Evolutionary conservation across 2,329 filamentous ascomycete species (phyloP), one percentile per base, ranked within the genome.

Genomic region (Talaromyces sp.): DNA sequence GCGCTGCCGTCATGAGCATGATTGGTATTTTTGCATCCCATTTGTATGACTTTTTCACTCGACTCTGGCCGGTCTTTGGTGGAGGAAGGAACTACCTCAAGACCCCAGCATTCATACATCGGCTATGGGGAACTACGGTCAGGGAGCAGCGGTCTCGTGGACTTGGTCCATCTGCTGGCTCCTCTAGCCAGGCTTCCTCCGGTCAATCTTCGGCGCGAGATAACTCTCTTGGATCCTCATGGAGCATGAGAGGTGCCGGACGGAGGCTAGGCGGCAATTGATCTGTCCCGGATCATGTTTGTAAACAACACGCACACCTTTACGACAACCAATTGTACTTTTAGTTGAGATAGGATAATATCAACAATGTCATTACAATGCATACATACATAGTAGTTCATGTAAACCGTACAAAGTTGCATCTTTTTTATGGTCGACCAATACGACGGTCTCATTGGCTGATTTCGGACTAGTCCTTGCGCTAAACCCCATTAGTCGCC

Each of bases 21-120:
- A 91, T 87, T 39, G 95, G 95, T n/a, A 83, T 99, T 11, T 69
- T 96, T 50, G 91, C 93, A 13, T 93, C 93, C 4, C 95, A 99
- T 76, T 73, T 95, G 22, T 96, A 92, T 78, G 91, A 98, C 75
- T 99, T 98, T 74, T 78, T 97, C 59, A 92, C 91, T 2, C 86
- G 91, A 58, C 84, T 97, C 49, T 98, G 93, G 83, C 95, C 95
- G 5, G 87, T 91, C 63, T 95, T 95, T 74, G 94, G 93, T 37
- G 91, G 91, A 64, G 95, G 95, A 0, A 83, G 82, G 60, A 96
- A 93, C 73, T 84, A 89, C 58, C 83, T 97, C 41, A 82, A 84
- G 14, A 95, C 93, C 0, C 95, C 95, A 2, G 75, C 77, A 6
- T 88, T 93, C 69, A 79, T 98, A 65, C 87, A 86, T 66, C 84